phyloP scores from a whole-genome alignment of 2,329 filamentous ascomycete genomes.

The Pestalotiopsis sp. region DNA sequence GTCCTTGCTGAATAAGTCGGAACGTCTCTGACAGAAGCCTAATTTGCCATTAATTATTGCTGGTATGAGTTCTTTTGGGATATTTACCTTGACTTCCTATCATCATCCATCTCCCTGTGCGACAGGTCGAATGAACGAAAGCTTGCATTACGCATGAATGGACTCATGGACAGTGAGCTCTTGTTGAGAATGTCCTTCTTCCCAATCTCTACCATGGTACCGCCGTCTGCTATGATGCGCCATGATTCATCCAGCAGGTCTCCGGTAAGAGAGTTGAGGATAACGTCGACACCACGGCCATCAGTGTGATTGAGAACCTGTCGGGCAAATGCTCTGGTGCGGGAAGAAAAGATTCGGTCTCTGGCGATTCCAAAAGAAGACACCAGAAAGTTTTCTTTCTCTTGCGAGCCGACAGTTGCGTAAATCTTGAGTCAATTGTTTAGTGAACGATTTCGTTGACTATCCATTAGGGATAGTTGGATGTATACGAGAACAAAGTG shows the following conservation, averaged over 20 bases:
- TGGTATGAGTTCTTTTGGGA: conserved; percentile 12
- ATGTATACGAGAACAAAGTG: too few relatives aligned
- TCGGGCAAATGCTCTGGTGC: conserved; percentile 10
- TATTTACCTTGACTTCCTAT: conserved; percentile 15
- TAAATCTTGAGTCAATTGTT: conserved; percentile 20
- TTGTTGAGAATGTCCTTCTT: conserved; percentile 14
- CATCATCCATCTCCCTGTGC: conserved; percentile 4
- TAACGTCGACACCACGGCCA: background rate
- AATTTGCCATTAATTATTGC: background rate
- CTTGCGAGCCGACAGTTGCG: conserved; percentile 23
- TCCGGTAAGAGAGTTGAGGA: conserved; percentile 7
- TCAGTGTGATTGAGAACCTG: conserved; percentile 10
- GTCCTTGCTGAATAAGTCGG: conserved; percentile 16
- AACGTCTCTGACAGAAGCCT: conserved; percentile 8
- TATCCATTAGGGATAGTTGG: background rate
- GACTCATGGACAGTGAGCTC: conserved; percentile 8
- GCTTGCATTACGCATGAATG: conserved; percentile 33
- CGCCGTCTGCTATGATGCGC: conserved; percentile 17
- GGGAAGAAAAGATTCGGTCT: conserved; percentile 18
- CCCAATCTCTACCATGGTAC: conserved; percentile 17
- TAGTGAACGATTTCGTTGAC: background rate
- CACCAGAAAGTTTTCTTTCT: conserved; percentile 24
- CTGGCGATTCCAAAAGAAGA: conserved; percentile 21
- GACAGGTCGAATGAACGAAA: conserved; percentile 25
- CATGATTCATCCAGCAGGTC: conserved; percentile 8